Conservation (phyloP, 2,329 filamentous ascomycete species). For the Aspergillus fijiensis region DNA sequence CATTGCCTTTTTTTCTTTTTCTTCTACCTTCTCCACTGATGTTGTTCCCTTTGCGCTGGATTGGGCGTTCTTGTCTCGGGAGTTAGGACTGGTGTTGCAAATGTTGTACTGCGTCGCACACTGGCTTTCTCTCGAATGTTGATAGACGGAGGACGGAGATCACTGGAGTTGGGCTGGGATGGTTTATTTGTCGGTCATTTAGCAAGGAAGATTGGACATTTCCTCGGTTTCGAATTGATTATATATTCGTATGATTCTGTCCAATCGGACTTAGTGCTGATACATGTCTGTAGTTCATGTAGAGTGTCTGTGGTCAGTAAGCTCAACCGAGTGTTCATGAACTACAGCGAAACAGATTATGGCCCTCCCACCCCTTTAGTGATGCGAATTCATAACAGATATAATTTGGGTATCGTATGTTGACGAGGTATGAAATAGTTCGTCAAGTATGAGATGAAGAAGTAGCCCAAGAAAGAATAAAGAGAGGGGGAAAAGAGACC, state of each 20-base stretch:
- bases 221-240: neutral
- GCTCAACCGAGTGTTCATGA: neutral
- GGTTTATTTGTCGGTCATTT: neutral
- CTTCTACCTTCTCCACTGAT: neutral
- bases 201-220: neutral
- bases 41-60: neutral
- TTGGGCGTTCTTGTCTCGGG: neutral
- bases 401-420: conserved; percentile 20
- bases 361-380: neutral
- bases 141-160: neutral
- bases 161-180: neutral
- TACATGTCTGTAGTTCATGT: no score
- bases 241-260: neutral
- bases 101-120: neutral
- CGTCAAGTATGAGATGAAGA: neutral
- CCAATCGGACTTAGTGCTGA: no score
- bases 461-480: neutral
- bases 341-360: conserved; percentile 8
- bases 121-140: neutral
- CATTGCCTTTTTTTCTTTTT: neutral
- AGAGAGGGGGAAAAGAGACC: conserved; percentile 4
- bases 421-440: conserved; percentile 7
- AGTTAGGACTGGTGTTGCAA: neutral
- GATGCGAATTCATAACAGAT: neutral
- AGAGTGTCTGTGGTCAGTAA: no score